phyloP scores from a whole-genome alignment of 2,329 filamentous ascomycete genomes.

The Fusarium armeniacum region DNA sequence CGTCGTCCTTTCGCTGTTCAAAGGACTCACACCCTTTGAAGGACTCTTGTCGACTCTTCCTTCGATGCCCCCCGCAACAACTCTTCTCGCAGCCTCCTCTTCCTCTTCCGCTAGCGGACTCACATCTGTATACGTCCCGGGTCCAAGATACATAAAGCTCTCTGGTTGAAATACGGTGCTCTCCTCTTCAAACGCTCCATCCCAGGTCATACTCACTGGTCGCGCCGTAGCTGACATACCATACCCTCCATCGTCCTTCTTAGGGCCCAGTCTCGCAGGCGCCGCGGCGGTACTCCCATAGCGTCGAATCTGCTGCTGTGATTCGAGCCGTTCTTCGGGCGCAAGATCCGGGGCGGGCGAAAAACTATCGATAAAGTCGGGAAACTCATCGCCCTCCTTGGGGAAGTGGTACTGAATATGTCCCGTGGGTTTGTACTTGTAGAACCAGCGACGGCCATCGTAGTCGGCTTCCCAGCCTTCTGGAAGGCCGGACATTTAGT shows the following conservation, averaged over 20 bases:
- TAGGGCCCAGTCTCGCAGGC: slow-evolving; percentile 17
- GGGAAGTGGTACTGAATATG: slow-evolving; percentile 70
- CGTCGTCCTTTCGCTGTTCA: slow-evolving; percentile 51
- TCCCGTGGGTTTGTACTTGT: slow-evolving; percentile 68
- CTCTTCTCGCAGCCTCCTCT: slow-evolving; percentile 52
- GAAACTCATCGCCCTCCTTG: slow-evolving; percentile 70
- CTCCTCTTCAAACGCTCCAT: slow-evolving; percentile 50
- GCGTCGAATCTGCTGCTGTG: slow-evolving; percentile 64
- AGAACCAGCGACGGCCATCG: slow-evolving; percentile 70
- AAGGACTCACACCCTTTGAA: slow-evolving; percentile 50
- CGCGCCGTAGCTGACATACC: slow-evolving; percentile 54
- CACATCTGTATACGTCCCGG: slow-evolving; percentile 62
- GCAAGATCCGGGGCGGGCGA: slow-evolving; percentile 58
- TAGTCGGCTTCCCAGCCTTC: slow-evolving; percentile 71
- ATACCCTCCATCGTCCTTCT: slow-evolving; percentile 33
- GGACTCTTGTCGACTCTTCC: slow-evolving; percentile 33
- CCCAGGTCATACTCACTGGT: slow-evolving; percentile 54
- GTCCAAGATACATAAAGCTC: slow-evolving; percentile 67
- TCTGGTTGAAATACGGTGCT: slow-evolving; percentile 64
- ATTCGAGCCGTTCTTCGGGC: slow-evolving; percentile 67
- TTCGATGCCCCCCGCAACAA: slow-evolving; percentile 45
- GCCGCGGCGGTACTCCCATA: slow-evolving; percentile 43
- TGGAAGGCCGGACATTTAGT: slow-evolving; percentile 59
- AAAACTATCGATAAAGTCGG: slow-evolving; percentile 62
- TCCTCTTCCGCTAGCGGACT: slow-evolving; percentile 61